Evolutionary conservation across 2,329 filamentous ascomycete species (phyloP).

Genomic region (Colletotrichum costaricense): DNA sequence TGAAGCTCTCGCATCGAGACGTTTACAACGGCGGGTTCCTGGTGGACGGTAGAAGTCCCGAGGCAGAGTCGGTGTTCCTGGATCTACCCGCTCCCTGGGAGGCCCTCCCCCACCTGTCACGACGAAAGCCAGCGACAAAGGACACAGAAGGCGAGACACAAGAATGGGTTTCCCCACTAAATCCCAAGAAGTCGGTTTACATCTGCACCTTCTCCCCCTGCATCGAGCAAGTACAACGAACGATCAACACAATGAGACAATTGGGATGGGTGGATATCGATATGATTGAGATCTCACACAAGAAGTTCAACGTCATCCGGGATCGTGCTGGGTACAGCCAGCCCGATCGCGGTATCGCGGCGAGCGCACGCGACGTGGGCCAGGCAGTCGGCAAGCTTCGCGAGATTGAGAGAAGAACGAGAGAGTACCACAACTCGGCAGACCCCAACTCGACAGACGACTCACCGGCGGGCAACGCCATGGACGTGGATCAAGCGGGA

Average conservation of each 20-base stretch:
- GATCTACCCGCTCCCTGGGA: constrained; percentile 86
- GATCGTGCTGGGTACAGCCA: constrained; percentile 80
- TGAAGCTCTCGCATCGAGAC: constrained; percentile 81
- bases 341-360: constrained; percentile 76
- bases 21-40: constrained; percentile 82
- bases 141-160: constrained; percentile 19
- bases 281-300: constrained; percentile 90
- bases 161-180: constrained; percentile 71
- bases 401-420: constrained; percentile 77
- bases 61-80: constrained; percentile 79
- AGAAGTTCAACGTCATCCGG: constrained; percentile 82
- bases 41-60: constrained; percentile 68
- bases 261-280: constrained; percentile 91
- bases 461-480: constrained; percentile 49
- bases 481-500: constrained; percentile 51
- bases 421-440: constrained; percentile 67
- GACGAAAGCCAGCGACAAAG: constrained; percentile 52
- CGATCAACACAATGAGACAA: constrained; percentile 81
- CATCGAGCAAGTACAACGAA: constrained; percentile 93
- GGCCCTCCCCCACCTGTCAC: constrained; percentile 79
- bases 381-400: constrained; percentile 82
- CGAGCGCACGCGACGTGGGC: constrained; percentile 77
- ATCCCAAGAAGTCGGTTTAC: constrained; percentile 77
- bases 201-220: constrained; percentile 97
- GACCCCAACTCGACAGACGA: constrained; percentile 43